Conservation (phyloP, 257 asterid species). For the Solanum ossicruentum region DNA sequence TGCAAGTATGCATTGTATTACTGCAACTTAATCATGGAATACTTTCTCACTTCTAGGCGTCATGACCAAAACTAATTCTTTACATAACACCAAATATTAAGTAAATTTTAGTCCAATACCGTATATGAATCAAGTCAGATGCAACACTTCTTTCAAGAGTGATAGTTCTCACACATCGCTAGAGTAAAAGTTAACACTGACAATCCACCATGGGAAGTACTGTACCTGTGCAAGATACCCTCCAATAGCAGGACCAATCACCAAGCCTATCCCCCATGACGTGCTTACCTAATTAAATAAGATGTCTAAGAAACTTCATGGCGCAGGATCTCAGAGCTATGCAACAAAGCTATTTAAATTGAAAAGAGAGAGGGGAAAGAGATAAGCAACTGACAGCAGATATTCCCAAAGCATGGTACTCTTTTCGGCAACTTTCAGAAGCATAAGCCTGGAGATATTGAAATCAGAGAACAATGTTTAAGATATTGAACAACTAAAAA, state of each 20-base stretch:
- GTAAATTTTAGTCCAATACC: neutral
- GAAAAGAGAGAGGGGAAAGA: neutral
- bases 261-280: conserved; percentile 77
- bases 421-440: conserved; percentile 64
- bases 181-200: neutral
- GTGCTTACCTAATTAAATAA: conserved; percentile 46
- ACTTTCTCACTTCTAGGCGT: neutral
- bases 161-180: neutral
- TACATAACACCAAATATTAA: neutral
- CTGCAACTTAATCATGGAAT: neutral
- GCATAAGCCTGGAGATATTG: conserved; percentile 64
- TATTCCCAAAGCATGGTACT: conserved; percentile 52
- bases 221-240: conserved; percentile 52
- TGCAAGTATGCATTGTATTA: neutral
- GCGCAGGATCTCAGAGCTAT: neutral
- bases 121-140: neutral
- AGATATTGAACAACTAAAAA: neutral
- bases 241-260: conserved; percentile 86
- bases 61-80: neutral
- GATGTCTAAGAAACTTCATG: neutral
- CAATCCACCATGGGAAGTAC: neutral
- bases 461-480: neutral
- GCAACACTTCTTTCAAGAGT: neutral
- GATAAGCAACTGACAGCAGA: conserved; percentile 50
- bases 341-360: neutral